Base-by-base conservation (phyloP, 306 rosid genomes). In the Prunus mira region DNA sequence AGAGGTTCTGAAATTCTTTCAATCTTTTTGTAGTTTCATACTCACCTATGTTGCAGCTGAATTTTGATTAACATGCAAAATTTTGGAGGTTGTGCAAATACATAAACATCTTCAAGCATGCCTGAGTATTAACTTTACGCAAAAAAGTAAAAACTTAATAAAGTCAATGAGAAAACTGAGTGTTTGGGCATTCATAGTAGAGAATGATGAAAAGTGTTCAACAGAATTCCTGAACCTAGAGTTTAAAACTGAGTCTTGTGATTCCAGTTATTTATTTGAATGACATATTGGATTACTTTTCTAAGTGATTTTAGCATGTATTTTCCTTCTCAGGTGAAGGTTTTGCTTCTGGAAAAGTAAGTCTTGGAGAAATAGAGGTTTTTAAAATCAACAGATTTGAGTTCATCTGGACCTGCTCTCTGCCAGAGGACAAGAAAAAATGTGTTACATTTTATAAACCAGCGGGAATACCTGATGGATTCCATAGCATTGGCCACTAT, bases 361-460 rank as follows among this genome's bases (percentile, higher is more conserved):
- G 65, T 75, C 91, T 94, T 10, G 97, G 98, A 68, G 97, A 89
- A 76, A 58, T 92, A 68, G 88, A 92, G 82, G 97, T 90, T 76
- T 72, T 67, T 66, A 87, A 85, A 81, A 76, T 92, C 73, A 76
- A 88, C 10, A 69, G 79, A 55, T 90, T 91, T 77, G 90, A 86
- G 79, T 79, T 79, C 70, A 85, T 94, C 75, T 94, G 94, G 93
- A 64, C 78, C 73, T 76, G 86, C 85, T 79, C 73, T 75, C 71
- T 30, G 50, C 57, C 80, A n/a, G 72, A 58, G 65, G 81, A 83
- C 80, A 82, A 68, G 66, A 80, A 76, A 28, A 87, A 86, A 76
- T 72, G 83, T 71, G 82, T 85, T 74, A 67, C 87, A 57, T 92
- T 94, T 71, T 94, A 86, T 80, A 86, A 87, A 80, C 98, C 96